Base-by-base conservation (phyloP, 768 basidiomycete genomes). In the Cystobasidium ongulense region DNA sequence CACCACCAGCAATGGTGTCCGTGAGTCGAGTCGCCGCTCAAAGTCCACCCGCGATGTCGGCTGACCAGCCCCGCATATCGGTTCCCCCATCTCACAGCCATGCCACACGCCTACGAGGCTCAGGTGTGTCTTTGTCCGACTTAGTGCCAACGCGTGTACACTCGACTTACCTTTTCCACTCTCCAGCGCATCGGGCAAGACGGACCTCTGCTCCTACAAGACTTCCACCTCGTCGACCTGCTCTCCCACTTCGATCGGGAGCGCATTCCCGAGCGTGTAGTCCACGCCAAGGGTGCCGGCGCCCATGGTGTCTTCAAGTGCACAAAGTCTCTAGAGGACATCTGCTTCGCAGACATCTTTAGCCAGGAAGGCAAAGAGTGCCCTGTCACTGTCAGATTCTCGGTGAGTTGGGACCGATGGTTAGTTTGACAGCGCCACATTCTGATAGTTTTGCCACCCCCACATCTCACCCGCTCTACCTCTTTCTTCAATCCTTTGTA, bases 171-270 rank as follows among this genome's bases (percentile, higher is more conserved):
- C 21, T 23, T 61, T 7, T 29, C 87, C 29, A 61, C 35, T 38
- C 5, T 78, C 23, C 89, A 92, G 82, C 86, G 90, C 57, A 84
- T 89, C 38, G 90, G 92, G 50, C 74, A 81, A 46, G 81, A 85
- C 50, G 93, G 93, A 0, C 91, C 92, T 21, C 87, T 95, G 35
- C 85, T 95, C 33, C 84, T 95, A 50, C 92, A 70, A 90, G 90
- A 92, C 81, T 92, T 91, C 84, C 88, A 90, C 81, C 87, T 90
- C 82, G 88, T 94, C 80, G 91, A 92, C 82, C 84, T 89, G 63
- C 87, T 98, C 75, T 88, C 91, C 21, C 93, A 95, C 76, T 92
- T 84, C 75, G 79, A 78, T 52, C 77, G 79, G 57, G 78, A 82
- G 79, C 76, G 77, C 72, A 77, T 79, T 74, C 75, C 81, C 41